These are phyloP conservation scores for Osmanthus fragrans DNA, from an alignment of 257 asterid genomes.

Conservation along the genomic window DNA sequence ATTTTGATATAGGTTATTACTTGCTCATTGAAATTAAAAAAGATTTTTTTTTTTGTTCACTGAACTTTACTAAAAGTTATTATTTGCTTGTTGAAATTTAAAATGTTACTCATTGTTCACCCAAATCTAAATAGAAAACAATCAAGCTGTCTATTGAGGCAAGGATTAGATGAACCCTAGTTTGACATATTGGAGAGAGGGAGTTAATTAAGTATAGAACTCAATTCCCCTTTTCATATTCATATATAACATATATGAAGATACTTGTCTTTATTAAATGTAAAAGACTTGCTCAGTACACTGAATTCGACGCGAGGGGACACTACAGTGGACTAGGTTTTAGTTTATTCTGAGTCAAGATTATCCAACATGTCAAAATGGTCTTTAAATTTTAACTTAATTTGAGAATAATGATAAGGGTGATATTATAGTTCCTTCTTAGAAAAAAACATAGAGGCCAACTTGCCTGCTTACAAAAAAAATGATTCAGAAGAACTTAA, in stretches of 20 bases:
- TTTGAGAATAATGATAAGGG: neutral
- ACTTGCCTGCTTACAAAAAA: too few relatives aligned
- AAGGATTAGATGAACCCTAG: conserved; percentile 55
- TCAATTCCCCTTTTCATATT: conserved; percentile 27
- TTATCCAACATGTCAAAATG: neutral
- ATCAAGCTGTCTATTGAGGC: conserved; percentile 41
- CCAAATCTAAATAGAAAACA: conserved; percentile 4
- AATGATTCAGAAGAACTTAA: too few relatives aligned
- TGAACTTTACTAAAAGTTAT: too few relatives aligned
- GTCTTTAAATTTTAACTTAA: neutral
- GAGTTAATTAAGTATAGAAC: conserved; percentile 48
- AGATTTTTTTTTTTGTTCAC: too few relatives aligned
- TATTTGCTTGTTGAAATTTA: too few relatives aligned
- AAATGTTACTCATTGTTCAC: too few relatives aligned
- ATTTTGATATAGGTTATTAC: too few relatives aligned
- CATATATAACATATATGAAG: conserved; percentile 24
- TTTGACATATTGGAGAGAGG: conserved; percentile 42
- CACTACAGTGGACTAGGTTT: neutral
- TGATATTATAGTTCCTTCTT: too few relatives aligned
- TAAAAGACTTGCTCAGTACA: too few relatives aligned
- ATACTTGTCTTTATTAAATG: neutral
- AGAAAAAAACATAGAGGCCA: too few relatives aligned
- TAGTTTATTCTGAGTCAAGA: too few relatives aligned
- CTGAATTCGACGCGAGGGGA: neutral
- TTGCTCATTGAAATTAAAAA: too few relatives aligned